Evolutionary conservation across 1,284 basidiomycete genomes (phyloP), one percentile per base, ranked within the genome.

Genomic region (Trametes hirsuta): DNA sequence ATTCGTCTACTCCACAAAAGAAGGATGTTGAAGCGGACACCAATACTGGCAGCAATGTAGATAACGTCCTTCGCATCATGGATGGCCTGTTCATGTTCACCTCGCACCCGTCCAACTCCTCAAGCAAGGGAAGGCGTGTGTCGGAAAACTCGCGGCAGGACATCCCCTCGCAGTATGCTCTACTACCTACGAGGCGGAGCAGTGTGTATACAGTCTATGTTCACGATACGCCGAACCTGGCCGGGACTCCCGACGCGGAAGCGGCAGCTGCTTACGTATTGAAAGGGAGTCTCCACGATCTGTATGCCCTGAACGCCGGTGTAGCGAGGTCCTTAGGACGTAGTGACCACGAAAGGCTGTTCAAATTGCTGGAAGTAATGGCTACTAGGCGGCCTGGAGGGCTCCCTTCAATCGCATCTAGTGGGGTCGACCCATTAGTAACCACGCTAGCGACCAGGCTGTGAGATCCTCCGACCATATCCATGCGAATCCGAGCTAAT

Each of bases 331-430:
- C 81, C 36, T 77, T 83, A 66, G 84, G 86, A 12, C 79, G 91
- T 52, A 81, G 81, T 67, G 85, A 90, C 64, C 90, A 94, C 69
- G 86, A 90, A 64, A 78, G 91, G 55, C 77, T 91, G n/a, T 93
- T 93, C 75, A 81, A 75, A 54, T 84, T 82, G 9, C 72, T 95
- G 21, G 74, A 78, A 39, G 79, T 93, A 4, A 79, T 90, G 50
- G 74, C 76, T 6, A 57, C 53, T 15, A 49, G 51, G 48, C 51
- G 36, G 35, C 11, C 55, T 5, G 59, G 58, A 14, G 52, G 47
- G 4, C 35, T 47, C 6, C 44, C 45, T 25, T 37, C 39, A 21
- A 24, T 47, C 53, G 30, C 24, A 14, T 47, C 51, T 34, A 54
- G 55, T n/a, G 60, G 46, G 1, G 46, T 56, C 4, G 56, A 66